Conservation (phyloP, 257 asterid species). For the Marsdenia floribunda region DNA sequence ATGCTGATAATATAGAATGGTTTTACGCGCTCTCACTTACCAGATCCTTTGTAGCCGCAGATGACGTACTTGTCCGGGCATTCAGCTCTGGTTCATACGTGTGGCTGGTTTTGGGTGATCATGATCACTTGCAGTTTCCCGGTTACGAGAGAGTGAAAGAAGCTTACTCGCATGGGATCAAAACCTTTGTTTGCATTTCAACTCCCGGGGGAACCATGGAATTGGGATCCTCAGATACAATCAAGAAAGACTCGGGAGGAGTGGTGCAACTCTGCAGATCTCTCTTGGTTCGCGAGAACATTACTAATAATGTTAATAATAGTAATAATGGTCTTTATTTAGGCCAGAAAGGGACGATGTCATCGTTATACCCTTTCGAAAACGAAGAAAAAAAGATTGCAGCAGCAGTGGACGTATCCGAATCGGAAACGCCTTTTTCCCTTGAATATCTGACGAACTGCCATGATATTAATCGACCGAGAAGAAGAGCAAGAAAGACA, state of each 20-base stretch:
- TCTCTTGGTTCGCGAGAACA: background rate
- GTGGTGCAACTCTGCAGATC: conserved; percentile 19
- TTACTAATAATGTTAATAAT: no score
- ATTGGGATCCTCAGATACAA: conserved; percentile 30
- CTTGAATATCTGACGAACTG: background rate
- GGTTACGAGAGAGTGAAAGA: conserved; percentile 36
- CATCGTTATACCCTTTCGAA: background rate
- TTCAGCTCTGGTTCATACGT: conserved; percentile 12
- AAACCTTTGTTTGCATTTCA: conserved; percentile 29
- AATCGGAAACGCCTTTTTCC: conserved; percentile 5
- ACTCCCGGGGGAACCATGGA: conserved; percentile 33
- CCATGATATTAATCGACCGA: background rate
- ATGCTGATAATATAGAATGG: conserved; percentile 28
- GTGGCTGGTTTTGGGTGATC: conserved; percentile 29
- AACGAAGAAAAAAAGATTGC: background rate
- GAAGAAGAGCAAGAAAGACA: conserved; percentile 10
- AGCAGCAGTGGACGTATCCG: background rate
- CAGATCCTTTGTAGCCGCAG: conserved; percentile 7
- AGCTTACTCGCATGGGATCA: conserved; percentile 35
- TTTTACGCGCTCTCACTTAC: conserved; percentile 28
- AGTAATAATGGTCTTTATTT: background rate
- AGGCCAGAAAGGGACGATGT: background rate
- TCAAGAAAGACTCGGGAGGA: conserved; percentile 19
- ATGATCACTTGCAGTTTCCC: conserved; percentile 13
- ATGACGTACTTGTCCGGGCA: conserved; percentile 23